Percentiles rank a stretch among this genome's conserved stretches.
These are phyloP conservation scores for Limnanthes douglasii DNA, from an alignment of 345 rosid genomes.

Conservation along the genomic window DNA sequence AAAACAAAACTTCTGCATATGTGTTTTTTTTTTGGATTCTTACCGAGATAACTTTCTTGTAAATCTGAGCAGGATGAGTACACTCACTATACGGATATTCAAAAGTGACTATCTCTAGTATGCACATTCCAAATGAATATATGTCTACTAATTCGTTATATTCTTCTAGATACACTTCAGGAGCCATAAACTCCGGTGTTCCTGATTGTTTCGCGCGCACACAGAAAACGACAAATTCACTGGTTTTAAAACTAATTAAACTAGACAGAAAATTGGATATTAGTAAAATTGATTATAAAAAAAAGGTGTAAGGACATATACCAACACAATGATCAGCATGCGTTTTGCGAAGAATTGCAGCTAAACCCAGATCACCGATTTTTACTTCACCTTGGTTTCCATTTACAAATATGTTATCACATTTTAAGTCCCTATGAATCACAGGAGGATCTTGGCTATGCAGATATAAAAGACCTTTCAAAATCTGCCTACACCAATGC, in stretches of 20 bases:
- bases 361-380: conserved; percentile 97
- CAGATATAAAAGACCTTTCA: conserved; percentile 69
- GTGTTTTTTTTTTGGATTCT: conserved; percentile 6
- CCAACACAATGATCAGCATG: conserved; percentile 94
- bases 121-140: conserved; percentile 95
- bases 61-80: conserved; percentile 91
- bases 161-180: conserved; percentile 92
- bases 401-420: conserved; percentile 93
- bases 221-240: conserved; percentile 7
- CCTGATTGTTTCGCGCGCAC: conserved; percentile 24
- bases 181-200: conserved; percentile 99
- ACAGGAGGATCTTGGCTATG: conserved; percentile 83
- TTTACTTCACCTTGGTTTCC: conserved; percentile 99
- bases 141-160: conserved; percentile 95
- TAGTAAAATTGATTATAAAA: neutral
- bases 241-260: neutral
- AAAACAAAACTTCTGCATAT: neutral
- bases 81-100: conserved; percentile 98
- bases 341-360: conserved; percentile 82
- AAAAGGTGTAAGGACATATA: conserved; percentile 15
- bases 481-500: conserved; percentile 93
- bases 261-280: neutral
- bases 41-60: conserved; percentile 96
- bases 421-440: conserved; percentile 94
- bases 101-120: conserved; percentile 91